Percentiles rank a stretch among this genome's conserved stretches.
Conservation (phyloP, 2,329 filamentous ascomycete genomes). For the Alternaria solani region DNA sequence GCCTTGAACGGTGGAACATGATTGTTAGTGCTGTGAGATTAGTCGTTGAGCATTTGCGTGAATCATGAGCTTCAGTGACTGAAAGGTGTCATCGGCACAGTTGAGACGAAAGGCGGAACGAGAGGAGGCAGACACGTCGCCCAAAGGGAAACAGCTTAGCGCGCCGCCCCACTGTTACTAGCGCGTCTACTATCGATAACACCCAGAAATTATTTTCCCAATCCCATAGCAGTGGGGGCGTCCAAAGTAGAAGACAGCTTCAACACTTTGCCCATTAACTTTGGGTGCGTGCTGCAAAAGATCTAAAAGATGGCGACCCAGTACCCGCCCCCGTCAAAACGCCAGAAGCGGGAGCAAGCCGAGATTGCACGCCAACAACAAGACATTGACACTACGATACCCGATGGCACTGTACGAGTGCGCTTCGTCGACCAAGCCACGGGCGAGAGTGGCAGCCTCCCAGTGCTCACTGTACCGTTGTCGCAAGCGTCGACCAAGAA, state of each 20-base stretch:
- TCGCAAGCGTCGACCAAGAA: conserved; percentile 89
- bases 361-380: conserved; percentile 78
- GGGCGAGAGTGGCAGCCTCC: conserved; percentile 72
- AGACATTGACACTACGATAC: conserved; percentile 70
- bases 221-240: conserved; percentile 6
- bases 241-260: background rate
- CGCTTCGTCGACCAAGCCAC: conserved; percentile 86
- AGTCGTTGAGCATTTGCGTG: conserved; percentile 28
- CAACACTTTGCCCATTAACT: background rate
- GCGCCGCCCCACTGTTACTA: conserved; percentile 29
- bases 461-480: conserved; percentile 75
- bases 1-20: conserved; percentile 37
- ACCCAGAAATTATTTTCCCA: conserved; percentile 29
- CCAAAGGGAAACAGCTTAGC: conserved; percentile 18
- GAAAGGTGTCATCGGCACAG: background rate
- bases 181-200: conserved; percentile 36
- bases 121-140: conserved; percentile 14
- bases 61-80: conserved; percentile 2
- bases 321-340: conserved; percentile 84
- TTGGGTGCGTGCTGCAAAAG: background rate
- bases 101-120: conserved; percentile 1
- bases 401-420: conserved; percentile 80
- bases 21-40: conserved; percentile 29
- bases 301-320: conserved; percentile 75
- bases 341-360: conserved; percentile 78